Conservation (phyloP, 305 asterid species). For the Solanum hybrid region DNA sequence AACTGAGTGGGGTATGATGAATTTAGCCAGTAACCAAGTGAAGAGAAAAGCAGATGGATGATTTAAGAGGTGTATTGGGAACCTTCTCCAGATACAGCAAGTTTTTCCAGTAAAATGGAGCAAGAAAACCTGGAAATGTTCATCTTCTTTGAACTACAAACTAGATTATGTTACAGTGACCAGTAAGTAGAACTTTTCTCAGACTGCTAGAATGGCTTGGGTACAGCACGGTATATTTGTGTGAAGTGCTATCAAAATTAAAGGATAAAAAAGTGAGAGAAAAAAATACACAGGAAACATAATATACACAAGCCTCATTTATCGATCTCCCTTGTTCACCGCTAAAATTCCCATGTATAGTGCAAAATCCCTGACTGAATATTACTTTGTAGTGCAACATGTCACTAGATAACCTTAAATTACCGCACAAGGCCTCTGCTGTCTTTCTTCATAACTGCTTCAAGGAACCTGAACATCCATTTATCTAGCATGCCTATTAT, state of each 20-base stretch:
- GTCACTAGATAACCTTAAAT: conserved; percentile 7
- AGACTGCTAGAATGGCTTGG: not conserved
- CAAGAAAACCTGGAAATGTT: not conserved
- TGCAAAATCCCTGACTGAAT: not conserved
- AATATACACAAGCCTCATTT: not conserved
- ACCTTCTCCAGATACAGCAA: not conserved
- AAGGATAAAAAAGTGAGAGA: not conserved
- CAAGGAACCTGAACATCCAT: conserved; percentile 82
- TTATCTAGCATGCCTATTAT: conserved; percentile 83
- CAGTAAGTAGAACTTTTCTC: not conserved
- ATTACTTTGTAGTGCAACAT: not conserved
- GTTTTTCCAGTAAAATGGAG: not conserved
- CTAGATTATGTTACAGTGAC: not conserved
- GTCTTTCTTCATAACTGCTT: conserved; percentile 56
- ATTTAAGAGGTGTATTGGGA: not conserved
- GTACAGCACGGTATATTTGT: not conserved
- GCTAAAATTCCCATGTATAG: not conserved
- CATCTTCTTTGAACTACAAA: not conserved
- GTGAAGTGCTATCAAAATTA: not conserved
- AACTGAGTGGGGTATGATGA: not conserved
- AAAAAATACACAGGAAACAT: not conserved
- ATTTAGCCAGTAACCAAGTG: not conserved
- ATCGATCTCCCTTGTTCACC: not conserved
- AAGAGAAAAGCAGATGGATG: not conserved
- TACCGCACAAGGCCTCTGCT: conserved; percentile 45